Evolutionary conservation across 176 grass and related monocot genomes (phyloP).

Genomic region (Oryza meridionalis): DNA sequence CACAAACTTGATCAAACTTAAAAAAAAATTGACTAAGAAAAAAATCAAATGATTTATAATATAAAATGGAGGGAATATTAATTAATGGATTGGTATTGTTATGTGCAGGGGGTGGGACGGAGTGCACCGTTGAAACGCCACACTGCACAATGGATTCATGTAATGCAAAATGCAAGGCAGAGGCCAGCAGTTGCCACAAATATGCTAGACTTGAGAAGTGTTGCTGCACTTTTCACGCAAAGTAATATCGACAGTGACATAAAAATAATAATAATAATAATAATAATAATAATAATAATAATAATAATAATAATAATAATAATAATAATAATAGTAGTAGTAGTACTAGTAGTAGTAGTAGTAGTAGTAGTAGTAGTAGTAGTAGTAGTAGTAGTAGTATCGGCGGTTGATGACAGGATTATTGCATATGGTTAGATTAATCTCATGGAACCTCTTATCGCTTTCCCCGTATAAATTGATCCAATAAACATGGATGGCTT

Average conservation of each 20-base stretch:
- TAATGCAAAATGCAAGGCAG: not conserved
- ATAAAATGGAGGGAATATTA: no score
- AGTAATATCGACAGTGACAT: not conserved
- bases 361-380: no score
- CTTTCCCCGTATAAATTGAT: not conserved
- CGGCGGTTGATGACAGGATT: not conserved
- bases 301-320: no score
- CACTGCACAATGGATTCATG: not conserved
- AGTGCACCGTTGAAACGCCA: not conserved
- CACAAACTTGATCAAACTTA: no score
- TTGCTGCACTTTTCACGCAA: not conserved
- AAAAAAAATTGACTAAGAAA: no score
- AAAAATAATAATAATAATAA: not conserved
- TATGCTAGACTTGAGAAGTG: not conserved
- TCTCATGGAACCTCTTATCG: not conserved
- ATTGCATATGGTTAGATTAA: not conserved
- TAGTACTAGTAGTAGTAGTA: no score
- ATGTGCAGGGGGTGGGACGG: not conserved
- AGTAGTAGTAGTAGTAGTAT: no score
- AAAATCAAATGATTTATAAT: no score
- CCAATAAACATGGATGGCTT: no score
- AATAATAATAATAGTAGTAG: no score
- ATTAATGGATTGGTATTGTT: not conserved
- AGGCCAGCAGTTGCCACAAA: not conserved
- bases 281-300: not conserved